Conservation (phyloP, 163 green algal genomes). For the Scenedesmus sp. region DNA sequence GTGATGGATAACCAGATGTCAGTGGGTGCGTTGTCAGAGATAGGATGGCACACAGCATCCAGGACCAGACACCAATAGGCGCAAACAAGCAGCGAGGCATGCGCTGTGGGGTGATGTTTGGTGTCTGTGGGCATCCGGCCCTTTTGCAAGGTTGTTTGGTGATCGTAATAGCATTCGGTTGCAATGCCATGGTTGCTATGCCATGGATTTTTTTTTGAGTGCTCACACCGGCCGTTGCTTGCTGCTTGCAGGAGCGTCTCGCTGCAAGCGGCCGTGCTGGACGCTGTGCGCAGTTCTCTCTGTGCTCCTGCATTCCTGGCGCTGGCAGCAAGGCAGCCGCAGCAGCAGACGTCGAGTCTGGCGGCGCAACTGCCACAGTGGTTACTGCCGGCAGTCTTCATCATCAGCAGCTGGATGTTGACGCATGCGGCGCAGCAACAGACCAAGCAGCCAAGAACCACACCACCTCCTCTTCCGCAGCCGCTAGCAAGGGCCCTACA, state of each 20-base stretch:
- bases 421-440: neutral
- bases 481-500: neutral
- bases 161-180: too few relatives aligned
- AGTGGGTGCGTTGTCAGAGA: too few relatives aligned
- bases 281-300: neutral
- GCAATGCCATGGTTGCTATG: neutral
- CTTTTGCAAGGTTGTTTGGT: too few relatives aligned
- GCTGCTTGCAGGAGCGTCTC: neutral
- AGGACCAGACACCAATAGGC: too few relatives aligned
- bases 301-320: neutral
- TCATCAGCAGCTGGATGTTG: neutral
- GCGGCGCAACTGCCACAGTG: neutral
- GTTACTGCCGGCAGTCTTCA: neutral
- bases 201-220: neutral
- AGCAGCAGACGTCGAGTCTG: neutral
- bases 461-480: neutral
- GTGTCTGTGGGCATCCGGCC: too few relatives aligned
- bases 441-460: neutral
- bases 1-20: too few relatives aligned
- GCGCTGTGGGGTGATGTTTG: too few relatives aligned
- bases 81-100: too few relatives aligned
- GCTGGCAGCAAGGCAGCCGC: neutral
- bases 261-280: neutral
- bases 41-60: neutral
- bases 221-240: neutral